Percentiles rank a stretch among this genome's conserved stretches.
phyloP scores from a whole-genome alignment of 2,329 filamentous ascomycete genomes.

The Daldinia sp. region DNA sequence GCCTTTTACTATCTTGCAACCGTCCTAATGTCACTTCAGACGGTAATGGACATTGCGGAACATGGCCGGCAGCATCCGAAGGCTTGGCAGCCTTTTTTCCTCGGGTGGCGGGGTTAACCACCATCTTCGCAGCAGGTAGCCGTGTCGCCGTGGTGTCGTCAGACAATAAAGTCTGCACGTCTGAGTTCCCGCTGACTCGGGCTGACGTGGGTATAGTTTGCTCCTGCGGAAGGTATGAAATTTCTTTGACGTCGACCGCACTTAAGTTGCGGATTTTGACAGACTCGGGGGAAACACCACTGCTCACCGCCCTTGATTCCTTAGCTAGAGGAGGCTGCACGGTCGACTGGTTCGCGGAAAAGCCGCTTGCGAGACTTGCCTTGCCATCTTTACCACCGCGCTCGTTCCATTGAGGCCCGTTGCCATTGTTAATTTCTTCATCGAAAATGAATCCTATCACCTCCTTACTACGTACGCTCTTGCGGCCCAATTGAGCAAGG shows the following conservation, averaged over 20 bases:
- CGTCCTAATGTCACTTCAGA: conserved; percentile 30
- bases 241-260: conserved; percentile 1
- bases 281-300: neutral
- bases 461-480: conserved; percentile 50
- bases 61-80: conserved; percentile 63
- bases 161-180: conserved; percentile 16
- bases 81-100: conserved; percentile 66
- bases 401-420: conserved; percentile 5
- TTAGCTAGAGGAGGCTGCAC: conserved; percentile 1
- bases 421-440: conserved; percentile 38
- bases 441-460: conserved; percentile 50
- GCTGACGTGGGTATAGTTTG: conserved; percentile 19
- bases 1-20: conserved; percentile 10
- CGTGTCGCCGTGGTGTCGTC: conserved; percentile 17
- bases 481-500: conserved; percentile 48
- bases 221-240: conserved; percentile 7
- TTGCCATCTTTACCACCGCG: conserved; percentile 5
- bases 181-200: conserved; percentile 8
- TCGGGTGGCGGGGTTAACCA: conserved; percentile 62
- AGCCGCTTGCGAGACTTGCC: neutral
- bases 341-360: conserved; percentile 14
- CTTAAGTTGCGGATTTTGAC: conserved; percentile 4
- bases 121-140: conserved; percentile 46
- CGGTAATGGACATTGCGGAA: conserved; percentile 55
- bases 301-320: neutral